Evolutionary conservation across 805 yeast species (phyloP), one percentile per base, ranked within the genome.

Genomic region (Pichia membranifaciens): DNA sequence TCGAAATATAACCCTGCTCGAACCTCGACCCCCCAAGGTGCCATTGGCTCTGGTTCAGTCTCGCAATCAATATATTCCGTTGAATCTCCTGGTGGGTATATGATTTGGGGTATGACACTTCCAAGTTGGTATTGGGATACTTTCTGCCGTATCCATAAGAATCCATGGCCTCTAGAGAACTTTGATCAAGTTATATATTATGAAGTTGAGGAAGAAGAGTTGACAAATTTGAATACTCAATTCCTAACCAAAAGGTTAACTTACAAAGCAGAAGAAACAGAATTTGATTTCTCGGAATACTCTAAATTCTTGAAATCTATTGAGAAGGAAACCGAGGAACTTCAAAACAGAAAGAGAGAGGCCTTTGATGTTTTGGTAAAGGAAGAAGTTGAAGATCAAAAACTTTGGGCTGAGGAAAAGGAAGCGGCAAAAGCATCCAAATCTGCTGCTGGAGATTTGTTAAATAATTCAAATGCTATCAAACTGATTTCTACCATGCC

Each of bases 71-170:
- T 62, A 12, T 58, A 62, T 44, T 51, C 66, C 1, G 62, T 62
- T 39, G 66, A 62, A 38, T 53, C 63, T 6, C 66, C 66, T 10
- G 67, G 66, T 46, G 66, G 66, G 20, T 62, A 62, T 36, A 58
- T 61, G 66, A 53, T 62, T 41, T 62, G 66, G 66, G 66, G 67
- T 43, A 58, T 47, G 61, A 57, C 62, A 4, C 50, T 53, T 50
- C 67, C 56, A 18, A 59, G 57, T 45, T 54, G 58, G 43, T 59
- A 60, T 39, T 66, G 70, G 70, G 63, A 65, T 42, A 64, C 70
- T 1, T 66, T 66, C 46, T 51, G 61, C 8, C 57, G 65, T 45
- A 43, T 60, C 15, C 53, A 49, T 28, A 51, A 51, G 4, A 52
- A 52, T 10, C 69, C 70, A 9, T 66, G 69, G 69, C 59, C 65